Evolutionary conservation across 2,329 filamentous ascomycete species (phyloP).

Genomic region (Botrytis paeoniae): DNA sequence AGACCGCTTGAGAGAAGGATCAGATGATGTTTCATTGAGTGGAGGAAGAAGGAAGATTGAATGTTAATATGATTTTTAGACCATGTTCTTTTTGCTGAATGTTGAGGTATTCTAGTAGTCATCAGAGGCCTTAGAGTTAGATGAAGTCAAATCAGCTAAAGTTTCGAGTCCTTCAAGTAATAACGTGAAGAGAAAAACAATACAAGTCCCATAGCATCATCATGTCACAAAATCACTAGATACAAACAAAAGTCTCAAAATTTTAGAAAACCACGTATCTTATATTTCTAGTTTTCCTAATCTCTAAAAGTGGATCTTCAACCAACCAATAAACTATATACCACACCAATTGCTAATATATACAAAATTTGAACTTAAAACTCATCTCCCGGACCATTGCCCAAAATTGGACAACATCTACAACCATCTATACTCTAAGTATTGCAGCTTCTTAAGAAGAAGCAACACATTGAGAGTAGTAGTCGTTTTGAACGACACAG

Average conservation of each 20-base stretch:
- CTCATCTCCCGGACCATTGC: not conserved
- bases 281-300: not conserved
- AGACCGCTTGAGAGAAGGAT: no score
- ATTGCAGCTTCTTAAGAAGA: not conserved
- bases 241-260: not conserved
- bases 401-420: not conserved
- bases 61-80: no score
- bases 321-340: not conserved
- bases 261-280: not conserved
- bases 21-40: not conserved
- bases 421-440: not conserved
- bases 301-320: not conserved
- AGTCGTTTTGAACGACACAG: not conserved
- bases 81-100: no score
- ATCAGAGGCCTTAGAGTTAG: no score
- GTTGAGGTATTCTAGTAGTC: no score
- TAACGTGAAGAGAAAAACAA: not conserved
- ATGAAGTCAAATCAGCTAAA: not conserved
- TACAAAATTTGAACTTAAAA: not conserved
- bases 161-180: not conserved
- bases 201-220: not conserved
- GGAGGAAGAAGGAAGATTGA: no score
- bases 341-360: not conserved
- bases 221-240: not conserved
- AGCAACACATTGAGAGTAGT: constrained; percentile 6